These are phyloP conservation scores for Phanerochaete sordida DNA, from an alignment of 768 basidiomycete genomes.

Conservation along the genomic window DNA sequence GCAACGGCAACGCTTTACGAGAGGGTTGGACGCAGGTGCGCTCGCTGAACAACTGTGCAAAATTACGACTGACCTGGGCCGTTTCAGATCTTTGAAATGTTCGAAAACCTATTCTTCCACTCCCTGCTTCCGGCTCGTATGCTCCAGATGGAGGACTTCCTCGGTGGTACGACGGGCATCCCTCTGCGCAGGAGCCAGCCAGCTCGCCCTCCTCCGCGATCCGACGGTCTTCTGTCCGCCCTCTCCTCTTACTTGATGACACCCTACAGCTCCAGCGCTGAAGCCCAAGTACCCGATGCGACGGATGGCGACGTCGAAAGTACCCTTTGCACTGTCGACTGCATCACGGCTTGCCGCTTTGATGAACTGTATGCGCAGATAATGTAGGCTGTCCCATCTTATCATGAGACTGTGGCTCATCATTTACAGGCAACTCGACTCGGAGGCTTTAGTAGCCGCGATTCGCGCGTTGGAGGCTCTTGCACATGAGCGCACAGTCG, in stretches of 20 bases:
- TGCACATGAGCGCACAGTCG: conserved; percentile 87
- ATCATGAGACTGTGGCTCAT: background rate
- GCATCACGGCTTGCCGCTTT: conserved; percentile 87
- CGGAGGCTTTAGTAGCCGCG: conserved; percentile 79
- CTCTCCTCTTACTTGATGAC: conserved; percentile 96
- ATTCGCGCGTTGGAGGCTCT: conserved; percentile 85
- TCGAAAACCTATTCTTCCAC: conserved; percentile 92
- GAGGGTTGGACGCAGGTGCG: conserved; percentile 91
- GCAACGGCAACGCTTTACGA: conserved; percentile 88
- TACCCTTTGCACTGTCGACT: conserved; percentile 93
- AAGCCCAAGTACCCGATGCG: conserved; percentile 81
- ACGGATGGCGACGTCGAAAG: conserved; percentile 91
- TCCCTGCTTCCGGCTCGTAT: conserved; percentile 86
- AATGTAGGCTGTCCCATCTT: conserved; percentile 51
- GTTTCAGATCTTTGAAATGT: conserved; percentile 93
- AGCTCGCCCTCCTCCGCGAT: conserved; percentile 55
- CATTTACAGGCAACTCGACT: conserved; percentile 61
- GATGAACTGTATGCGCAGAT: conserved; percentile 95
- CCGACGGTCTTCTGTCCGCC: conserved; percentile 90
- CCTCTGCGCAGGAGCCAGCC: conserved; percentile 79
- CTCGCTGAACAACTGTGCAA: background rate
- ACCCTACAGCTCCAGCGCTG: conserved; percentile 75
- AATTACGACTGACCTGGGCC: background rate
- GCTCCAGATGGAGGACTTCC: conserved; percentile 97
- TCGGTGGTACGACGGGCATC: conserved; percentile 91